Conservation (phyloP, 2,329 filamentous ascomycete species). For the Mycosphaerelloides madeirae region DNA sequence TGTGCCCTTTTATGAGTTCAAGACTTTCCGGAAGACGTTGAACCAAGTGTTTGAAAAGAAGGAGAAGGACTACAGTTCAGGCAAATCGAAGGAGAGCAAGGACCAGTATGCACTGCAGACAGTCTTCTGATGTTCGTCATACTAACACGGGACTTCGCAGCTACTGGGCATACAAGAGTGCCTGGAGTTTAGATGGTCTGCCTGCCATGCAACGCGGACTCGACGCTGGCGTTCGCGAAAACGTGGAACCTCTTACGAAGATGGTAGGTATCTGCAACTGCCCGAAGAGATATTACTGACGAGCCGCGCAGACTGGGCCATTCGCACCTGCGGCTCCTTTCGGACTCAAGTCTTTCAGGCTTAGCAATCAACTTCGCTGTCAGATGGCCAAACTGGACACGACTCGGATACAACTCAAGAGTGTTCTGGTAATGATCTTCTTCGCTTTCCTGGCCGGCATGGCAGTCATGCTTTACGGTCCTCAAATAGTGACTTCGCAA, state of each 20-base stretch:
- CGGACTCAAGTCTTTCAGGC: conserved; percentile 17
- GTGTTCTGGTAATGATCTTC: conserved; percentile 12
- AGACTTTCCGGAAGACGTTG: conserved; percentile 35
- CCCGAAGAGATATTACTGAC: neutral
- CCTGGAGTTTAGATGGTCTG: conserved; percentile 41
- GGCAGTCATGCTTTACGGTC: conserved; percentile 10
- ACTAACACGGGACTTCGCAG: conserved; percentile 17
- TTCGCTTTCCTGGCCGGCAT: conserved; percentile 14
- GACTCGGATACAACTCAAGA: conserved; percentile 9
- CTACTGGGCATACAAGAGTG: conserved; percentile 45
- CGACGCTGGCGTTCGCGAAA: conserved; percentile 33
- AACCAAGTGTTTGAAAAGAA: conserved; percentile 41
- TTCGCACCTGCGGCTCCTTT: conserved; percentile 17
- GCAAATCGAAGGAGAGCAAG: conserved; percentile 39
- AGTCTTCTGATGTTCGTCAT: neutral
- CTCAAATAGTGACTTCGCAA: neutral
- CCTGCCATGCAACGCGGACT: conserved; percentile 40
- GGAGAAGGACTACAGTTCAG: conserved; percentile 31
- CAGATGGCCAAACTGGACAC: conserved; percentile 13
- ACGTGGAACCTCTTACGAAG: conserved; percentile 40
- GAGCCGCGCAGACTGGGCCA: conserved; percentile 12
- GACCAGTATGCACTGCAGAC: conserved; percentile 27
- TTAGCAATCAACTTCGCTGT: conserved; percentile 14
- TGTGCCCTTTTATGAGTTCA: conserved; percentile 44
- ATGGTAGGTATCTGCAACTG: conserved; percentile 30